Conservation (phyloP, 2,329 filamentous ascomycete species). For the Cytospora piceicola region DNA sequence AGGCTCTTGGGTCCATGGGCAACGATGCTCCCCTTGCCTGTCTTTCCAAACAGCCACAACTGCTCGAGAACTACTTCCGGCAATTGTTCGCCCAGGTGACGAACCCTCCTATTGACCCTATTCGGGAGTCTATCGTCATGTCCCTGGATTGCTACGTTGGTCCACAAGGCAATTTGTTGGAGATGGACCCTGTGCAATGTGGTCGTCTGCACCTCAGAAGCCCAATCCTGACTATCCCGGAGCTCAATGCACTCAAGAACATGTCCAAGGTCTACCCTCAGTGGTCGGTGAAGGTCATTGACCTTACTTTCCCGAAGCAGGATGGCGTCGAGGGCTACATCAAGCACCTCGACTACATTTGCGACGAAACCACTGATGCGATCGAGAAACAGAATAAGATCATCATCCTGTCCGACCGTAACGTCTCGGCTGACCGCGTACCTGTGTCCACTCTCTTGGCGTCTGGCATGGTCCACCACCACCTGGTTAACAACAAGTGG, state of each 20-base stretch:
- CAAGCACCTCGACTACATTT: constrained; percentile 85
- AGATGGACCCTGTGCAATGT: constrained; percentile 91
- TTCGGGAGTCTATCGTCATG: constrained; percentile 97
- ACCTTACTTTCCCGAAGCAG: constrained; percentile 89
- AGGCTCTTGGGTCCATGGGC: constrained; percentile 96
- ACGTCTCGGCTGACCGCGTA: constrained; percentile 79
- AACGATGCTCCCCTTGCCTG: constrained; percentile 94
- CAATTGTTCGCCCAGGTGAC: constrained; percentile 98
- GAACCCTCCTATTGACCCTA: constrained; percentile 96
- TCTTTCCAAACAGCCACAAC: constrained; percentile 83
- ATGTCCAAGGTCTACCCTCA: constrained; percentile 72
- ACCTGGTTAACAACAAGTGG: constrained; percentile 95
- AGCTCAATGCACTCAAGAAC: constrained; percentile 86
- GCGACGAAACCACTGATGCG: constrained; percentile 79
- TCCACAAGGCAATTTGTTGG: constrained; percentile 90
- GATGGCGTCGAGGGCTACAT: constrained; percentile 84
- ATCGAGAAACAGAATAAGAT: constrained; percentile 84
- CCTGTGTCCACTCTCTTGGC: constrained; percentile 85
- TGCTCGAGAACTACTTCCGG: constrained; percentile 95
- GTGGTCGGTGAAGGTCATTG: constrained; percentile 89
- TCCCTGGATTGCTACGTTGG: constrained; percentile 95
- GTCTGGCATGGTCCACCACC: constrained; percentile 92
- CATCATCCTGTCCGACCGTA: constrained; percentile 87
- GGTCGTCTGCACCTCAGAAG: constrained; percentile 83
- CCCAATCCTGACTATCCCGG: constrained; percentile 84